Percentiles rank a stretch among this genome's conserved stretches.
phyloP scores from a whole-genome alignment of 305 asterid species.

The Fraxinus paxiana region DNA sequence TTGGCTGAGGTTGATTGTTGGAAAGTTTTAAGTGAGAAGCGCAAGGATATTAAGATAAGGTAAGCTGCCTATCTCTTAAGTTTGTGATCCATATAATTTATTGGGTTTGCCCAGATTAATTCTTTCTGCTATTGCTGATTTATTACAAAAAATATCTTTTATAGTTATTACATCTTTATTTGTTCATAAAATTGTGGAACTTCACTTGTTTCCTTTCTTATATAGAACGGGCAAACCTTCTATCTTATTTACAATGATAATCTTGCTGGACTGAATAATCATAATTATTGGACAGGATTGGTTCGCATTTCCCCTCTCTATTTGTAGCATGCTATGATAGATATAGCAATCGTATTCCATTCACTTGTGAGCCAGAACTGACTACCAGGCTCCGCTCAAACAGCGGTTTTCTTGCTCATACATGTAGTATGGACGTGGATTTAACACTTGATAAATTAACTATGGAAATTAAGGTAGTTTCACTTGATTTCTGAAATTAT shows the following conservation, averaged over 20 bases:
- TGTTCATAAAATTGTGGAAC: background rate
- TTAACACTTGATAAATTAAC: constrained; percentile 26
- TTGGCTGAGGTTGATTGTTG: constrained; percentile 39
- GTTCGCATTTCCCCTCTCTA: constrained; percentile 34
- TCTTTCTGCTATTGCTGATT: background rate
- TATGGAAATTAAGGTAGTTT: constrained; percentile 42
- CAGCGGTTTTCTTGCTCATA: constrained; percentile 25
- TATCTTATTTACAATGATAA: background rate
- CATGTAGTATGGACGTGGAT: constrained; percentile 19
- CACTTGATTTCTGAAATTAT: background rate
- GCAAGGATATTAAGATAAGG: constrained; percentile 30
- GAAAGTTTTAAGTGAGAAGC: constrained; percentile 35
- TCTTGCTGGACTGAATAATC: constrained; percentile 2
- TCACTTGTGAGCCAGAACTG: constrained; percentile 33
- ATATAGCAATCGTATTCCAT: constrained; percentile 36
- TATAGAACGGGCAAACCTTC: background rate
- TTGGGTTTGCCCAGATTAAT: background rate
- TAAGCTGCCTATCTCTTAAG: constrained; percentile 14
- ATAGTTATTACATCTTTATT: background rate
- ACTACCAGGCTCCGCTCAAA: constrained; percentile 29
- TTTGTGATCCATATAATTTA: background rate
- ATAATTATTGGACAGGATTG: constrained; percentile 48
- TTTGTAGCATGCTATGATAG: constrained; percentile 47
- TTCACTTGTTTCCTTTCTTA: background rate
- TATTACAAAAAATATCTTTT: background rate